These are phyloP conservation scores for Alectoria sarmentosa DNA, from an alignment of 495 filamentous ascomycete genomes.

Conservation along the genomic window DNA sequence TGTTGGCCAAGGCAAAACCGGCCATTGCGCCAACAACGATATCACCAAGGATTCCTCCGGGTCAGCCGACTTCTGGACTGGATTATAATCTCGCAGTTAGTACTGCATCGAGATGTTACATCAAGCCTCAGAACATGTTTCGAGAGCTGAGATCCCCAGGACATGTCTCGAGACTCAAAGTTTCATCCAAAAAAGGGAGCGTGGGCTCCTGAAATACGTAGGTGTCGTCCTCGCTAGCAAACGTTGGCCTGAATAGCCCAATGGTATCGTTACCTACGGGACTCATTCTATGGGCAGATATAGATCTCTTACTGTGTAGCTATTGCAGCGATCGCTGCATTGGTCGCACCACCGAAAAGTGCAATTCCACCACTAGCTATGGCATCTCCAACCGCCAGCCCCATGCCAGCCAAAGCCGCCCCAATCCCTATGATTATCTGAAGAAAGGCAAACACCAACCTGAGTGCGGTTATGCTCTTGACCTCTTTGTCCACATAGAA, in stretches of 20 bases:
- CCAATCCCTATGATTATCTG: conserved; percentile 25
- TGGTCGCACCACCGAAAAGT: too few species aligned
- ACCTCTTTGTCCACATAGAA: conserved; percentile 30
- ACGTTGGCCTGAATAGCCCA: too few species aligned
- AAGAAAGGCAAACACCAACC: conserved; percentile 25
- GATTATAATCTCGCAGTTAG: conserved; percentile 12
- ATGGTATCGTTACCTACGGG: too few species aligned
- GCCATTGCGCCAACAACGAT: conserved; percentile 27
- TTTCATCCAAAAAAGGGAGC: background rate
- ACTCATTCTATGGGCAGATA: too few species aligned
- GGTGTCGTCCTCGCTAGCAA: too few species aligned
- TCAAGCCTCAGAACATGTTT: background rate
- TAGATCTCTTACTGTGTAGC: too few species aligned
- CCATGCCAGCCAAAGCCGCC: conserved; percentile 26
- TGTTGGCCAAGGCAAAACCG: conserved; percentile 27
- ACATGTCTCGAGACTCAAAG: background rate
- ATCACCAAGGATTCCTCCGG: conserved; percentile 23
- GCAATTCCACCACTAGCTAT: too few species aligned
- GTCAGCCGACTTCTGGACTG: conserved; percentile 29
- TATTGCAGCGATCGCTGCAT: too few species aligned
- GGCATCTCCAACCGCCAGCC: conserved; percentile 13
- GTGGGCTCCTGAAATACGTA: background rate
- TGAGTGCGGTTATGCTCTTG: conserved; percentile 21
- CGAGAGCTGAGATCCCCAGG: background rate
- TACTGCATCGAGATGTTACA: background rate